A percentile compares a stretch with the other conserved stretches of the same genome.
Conservation (phyloP, 2,329 filamentous ascomycete genomes). For the Acrocalymma vagum region DNA sequence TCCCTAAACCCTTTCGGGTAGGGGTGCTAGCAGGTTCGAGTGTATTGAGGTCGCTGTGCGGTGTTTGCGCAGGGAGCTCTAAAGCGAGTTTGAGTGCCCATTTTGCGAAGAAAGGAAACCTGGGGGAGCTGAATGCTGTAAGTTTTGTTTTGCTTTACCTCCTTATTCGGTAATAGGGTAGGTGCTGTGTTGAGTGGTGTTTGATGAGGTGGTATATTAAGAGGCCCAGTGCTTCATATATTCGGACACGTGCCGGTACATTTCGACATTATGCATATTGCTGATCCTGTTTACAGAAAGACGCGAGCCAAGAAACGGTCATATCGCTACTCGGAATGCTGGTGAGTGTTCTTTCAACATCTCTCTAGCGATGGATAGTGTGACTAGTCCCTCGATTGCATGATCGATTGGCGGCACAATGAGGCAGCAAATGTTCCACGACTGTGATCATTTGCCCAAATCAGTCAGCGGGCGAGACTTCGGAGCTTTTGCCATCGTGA, state of each 20-base stretch:
- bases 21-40: constrained; percentile 67
- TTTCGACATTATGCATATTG: constrained; percentile 21
- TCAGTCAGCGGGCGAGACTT: too few species aligned
- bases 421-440: too few species aligned
- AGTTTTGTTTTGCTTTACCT: constrained; percentile 35
- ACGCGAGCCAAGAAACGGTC: constrained; percentile 93
- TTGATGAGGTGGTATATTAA: constrained; percentile 25
- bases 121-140: constrained; percentile 90
- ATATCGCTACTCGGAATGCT: constrained; percentile 90
- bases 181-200: constrained; percentile 10
- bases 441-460: too few species aligned
- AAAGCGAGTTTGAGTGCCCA: constrained; percentile 93
- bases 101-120: constrained; percentile 85
- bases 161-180: constrained; percentile 1
- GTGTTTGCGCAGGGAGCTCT: constrained; percentile 86
- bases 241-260: constrained; percentile 19
- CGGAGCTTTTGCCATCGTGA: too few species aligned
- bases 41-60: constrained; percentile 75
- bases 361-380: too few species aligned
- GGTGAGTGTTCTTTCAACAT: constrained; percentile 47
- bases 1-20: constrained; percentile 68
- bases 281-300: constrained; percentile 63
- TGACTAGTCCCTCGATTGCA: too few species aligned
- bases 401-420: too few species aligned
- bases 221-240: constrained; percentile 12